These are phyloP conservation scores for Fusarium falciforme DNA, from an alignment of 2,329 filamentous ascomycete genomes.

Conservation along the genomic window DNA sequence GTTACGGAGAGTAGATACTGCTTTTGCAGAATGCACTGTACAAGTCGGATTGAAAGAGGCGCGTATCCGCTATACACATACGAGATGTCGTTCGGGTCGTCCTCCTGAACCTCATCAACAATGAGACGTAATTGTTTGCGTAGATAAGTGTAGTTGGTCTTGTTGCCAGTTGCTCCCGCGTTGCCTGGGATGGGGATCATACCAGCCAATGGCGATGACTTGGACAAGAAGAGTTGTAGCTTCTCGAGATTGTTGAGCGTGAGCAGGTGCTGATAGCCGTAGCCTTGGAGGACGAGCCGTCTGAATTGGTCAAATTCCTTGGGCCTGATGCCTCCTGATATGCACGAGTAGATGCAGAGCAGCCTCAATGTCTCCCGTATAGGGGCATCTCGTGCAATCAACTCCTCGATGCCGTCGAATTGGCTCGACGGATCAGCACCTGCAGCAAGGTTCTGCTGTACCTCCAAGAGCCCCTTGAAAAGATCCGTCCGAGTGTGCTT, in stretches of 20 bases:
- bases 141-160: constrained; percentile 91
- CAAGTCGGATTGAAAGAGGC: constrained; percentile 87
- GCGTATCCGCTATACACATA: constrained; percentile 99
- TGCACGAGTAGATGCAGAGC: constrained; percentile 90
- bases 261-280: constrained; percentile 93
- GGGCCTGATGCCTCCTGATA: constrained; percentile 87
- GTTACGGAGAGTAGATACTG: constrained; percentile 79
- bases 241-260: constrained; percentile 91
- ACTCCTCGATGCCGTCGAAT: constrained; percentile 90
- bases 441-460: constrained; percentile 94
- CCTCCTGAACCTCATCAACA: constrained; percentile 95
- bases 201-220: constrained; percentile 80
- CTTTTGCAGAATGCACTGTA: constrained; percentile 95
- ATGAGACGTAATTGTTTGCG: constrained; percentile 89
- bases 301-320: constrained; percentile 93
- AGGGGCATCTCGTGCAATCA: constrained; percentile 89
- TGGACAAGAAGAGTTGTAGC: constrained; percentile 84
- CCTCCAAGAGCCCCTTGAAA: constrained; percentile 88
- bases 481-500: constrained; percentile 90
- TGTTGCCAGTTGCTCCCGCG: constrained; percentile 68
- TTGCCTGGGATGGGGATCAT: constrained; percentile 80
- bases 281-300: constrained; percentile 87
- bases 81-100: constrained; percentile 93
- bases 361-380: constrained; percentile 85
- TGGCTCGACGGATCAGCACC: constrained; percentile 90